Evolutionary conservation across 805 yeast species (phyloP), one percentile per base, ranked within the genome.

Genomic region (Schizosaccharomyces osmophilus): DNA sequence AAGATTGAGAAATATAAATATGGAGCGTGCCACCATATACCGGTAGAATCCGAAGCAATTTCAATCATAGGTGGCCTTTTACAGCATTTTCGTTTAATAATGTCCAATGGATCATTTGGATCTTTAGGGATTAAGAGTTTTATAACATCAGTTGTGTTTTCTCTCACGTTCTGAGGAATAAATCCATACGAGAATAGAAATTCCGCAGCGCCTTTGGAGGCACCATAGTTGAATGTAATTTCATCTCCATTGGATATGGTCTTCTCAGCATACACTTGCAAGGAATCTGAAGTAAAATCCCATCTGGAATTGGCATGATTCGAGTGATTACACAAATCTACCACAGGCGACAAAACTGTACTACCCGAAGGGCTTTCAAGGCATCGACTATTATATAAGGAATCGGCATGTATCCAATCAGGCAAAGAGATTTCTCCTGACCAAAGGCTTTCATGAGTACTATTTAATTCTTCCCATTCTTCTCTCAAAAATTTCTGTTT

Each of bases 21-120:
- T 24, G 60, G 59, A 24, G 62, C 64, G 36, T 42, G 60, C 31
- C 64, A 63, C 55, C 61, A 60, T 17, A 60, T 59, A n/a, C 62
- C 64, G 26, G 41, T 17, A 15, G 62, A 15, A 32, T 43, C 62
- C 9, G 59, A 55, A 31, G 48, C 61, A 41, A 55, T 41, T n/a
- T 62, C 62, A 48, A 48, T 32, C 31, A 60, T 51, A 6, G 63
- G 63, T 9, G 55, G 48, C 19, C 43, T 54, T 5, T 22, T 31
- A 19, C 48, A 55, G 4, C 24, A 31, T 9, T 32, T 29, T 15
- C 54, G 15, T 51, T 51, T 51, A 1, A 17, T 3, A 13, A 26
- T 11, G 24, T 51, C 57, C 31, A 51, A 29, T 3, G 39, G 19
- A 29, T 51, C 57, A 9, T 51, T 29, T 8, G 57, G 5, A 29